Percentiles rank a stretch among this genome's conserved stretches.
These are phyloP conservation scores for Xerocomus subilludens DNA, from an alignment of 1,284 basidiomycete genomes.

Conservation along the genomic window DNA sequence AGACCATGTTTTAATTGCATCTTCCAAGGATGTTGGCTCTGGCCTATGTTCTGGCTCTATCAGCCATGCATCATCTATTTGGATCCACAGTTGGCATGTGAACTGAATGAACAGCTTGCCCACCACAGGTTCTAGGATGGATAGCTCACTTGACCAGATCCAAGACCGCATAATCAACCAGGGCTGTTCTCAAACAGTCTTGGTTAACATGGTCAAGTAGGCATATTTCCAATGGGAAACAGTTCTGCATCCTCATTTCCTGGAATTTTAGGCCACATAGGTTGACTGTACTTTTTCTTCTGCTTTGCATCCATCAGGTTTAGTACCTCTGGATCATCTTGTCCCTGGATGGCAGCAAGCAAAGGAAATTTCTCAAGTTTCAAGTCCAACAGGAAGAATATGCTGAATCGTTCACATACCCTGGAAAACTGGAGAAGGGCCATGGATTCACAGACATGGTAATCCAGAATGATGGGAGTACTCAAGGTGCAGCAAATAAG, in stretches of 20 bases:
- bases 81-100: conserved; percentile 8
- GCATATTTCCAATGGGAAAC: neutral
- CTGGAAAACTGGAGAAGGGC: neutral
- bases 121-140: neutral
- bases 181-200: neutral
- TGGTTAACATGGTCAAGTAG: neutral
- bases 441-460: conserved; percentile 8
- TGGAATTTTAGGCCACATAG: neutral
- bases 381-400: conserved; percentile 6
- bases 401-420: neutral
- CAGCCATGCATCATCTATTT: neutral
- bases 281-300: neutral
- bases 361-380: neutral
- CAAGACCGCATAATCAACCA: conserved; percentile 2
- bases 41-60: neutral
- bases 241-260: neutral
- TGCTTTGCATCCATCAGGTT: neutral
- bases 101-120: conserved; percentile 6
- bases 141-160: neutral
- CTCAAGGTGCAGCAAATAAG: conserved; percentile 6
- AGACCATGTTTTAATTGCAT: neutral
- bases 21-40: neutral
- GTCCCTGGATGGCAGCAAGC: neutral
- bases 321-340: neutral
- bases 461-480: conserved; percentile 6